Evolutionary conservation across 352 stramenopile genomes (phyloP).

Genomic region (Thraustochytrium sp.): DNA sequence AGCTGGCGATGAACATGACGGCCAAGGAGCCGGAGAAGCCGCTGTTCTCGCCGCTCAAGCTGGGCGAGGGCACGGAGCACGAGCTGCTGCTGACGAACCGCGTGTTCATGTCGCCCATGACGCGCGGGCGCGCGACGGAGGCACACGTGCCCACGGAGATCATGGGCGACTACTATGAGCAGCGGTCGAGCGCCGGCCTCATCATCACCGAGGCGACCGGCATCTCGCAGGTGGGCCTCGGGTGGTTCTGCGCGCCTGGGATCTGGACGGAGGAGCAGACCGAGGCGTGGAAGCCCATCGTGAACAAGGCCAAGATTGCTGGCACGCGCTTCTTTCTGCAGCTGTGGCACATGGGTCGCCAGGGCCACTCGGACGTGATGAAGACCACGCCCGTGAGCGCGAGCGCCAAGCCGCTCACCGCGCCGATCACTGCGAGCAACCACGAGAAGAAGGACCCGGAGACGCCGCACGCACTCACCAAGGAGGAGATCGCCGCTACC

Average conservation of each 20-base stretch:
- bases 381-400: neutral
- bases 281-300: constrained; percentile 60
- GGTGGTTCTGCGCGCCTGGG: constrained; percentile 49
- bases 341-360: constrained; percentile 72
- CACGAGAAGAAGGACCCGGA: constrained; percentile 51
- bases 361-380: constrained; percentile 55
- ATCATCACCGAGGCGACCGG: constrained; percentile 62
- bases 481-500: constrained; percentile 63
- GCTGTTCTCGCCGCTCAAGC: neutral
- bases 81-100: constrained; percentile 56
- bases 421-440: constrained; percentile 54
- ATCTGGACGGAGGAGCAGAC: constrained; percentile 49
- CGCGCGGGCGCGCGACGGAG: constrained; percentile 50
- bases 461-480: constrained; percentile 60
- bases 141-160: constrained; percentile 53
- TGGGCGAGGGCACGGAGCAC: neutral
- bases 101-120: constrained; percentile 59
- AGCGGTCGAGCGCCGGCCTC: constrained; percentile 59
- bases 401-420: constrained; percentile 52
- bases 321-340: constrained; percentile 68
- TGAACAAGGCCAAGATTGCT: constrained; percentile 57
- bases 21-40: too few relatives aligned
- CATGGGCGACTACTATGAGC: constrained; percentile 61
- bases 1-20: too few relatives aligned
- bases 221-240: constrained; percentile 53